Base-by-base conservation (phyloP, 257 asterid species). In the Solanum peruvianum region DNA sequence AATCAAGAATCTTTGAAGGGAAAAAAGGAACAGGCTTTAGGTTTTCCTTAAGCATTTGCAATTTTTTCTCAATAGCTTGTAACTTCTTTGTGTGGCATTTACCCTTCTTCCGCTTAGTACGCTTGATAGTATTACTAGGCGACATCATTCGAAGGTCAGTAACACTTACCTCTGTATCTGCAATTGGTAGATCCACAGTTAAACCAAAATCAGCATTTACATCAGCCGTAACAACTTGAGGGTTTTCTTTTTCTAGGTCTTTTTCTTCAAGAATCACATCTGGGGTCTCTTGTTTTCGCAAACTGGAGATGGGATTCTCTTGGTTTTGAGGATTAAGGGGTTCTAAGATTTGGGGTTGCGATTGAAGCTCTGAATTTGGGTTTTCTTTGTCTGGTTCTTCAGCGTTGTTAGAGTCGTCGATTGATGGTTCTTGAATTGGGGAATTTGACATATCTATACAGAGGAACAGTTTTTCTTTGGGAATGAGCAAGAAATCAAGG, bases 21-120 rank as follows among this genome's bases (percentile, higher is more conserved):
- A 69, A 35, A 89, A 96, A 96, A 49, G 98, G 97, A 73, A 96
- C 83, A 71, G 98, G 98, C 31, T 91, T 92, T 91, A 96, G 87
- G 12, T 90, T 90, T 33, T 56, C 87, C 73, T 41, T 42, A 81
- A 96, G 94, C 82, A 89, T 72, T 83, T 83, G 93, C 86, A 91
- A 6, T 73, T 92, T 95, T 83, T 89, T 93, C 77, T 92, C 90
- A 87, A 93, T 91, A 5, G 94, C 94, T 84, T 92, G 95, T 82
- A 31, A 92, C 88, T 88, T 92, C 93, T 89, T 92, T 72, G 52
- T n/a, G 60, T 49, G 85, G 66, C 85, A 86, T 82, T 91, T 90
- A 64, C 96, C 94, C 87, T 93, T 94, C 92, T 92, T 93, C 81
- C 93, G 90, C 90, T 91, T 96, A 77, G 21, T 70, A 20, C 91